Evolutionary conservation across 305 asterid species (phyloP).

Genomic region (Salvia sclarea): DNA sequence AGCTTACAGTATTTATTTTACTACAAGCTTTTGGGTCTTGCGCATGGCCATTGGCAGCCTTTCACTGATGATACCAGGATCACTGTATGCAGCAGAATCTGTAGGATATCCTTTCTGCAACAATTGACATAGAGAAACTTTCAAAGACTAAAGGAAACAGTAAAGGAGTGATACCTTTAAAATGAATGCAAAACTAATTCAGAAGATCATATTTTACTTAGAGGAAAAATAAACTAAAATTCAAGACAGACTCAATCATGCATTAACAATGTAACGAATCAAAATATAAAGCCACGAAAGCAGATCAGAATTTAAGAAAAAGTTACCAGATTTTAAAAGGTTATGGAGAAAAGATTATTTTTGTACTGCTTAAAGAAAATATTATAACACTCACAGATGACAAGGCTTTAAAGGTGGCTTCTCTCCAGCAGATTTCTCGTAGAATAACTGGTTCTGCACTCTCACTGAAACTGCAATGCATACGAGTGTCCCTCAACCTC

Average conservation of each 20-base stretch:
- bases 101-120: conserved; percentile 83
- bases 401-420: conserved; percentile 70
- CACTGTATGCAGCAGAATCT: conserved; percentile 83
- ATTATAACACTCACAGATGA: conserved; percentile 56
- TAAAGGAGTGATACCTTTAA: conserved; percentile 9
- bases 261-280: conserved; percentile 26
- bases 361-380: conserved; percentile 5
- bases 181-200: conserved; percentile 7
- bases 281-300: conserved; percentile 13
- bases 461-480: conserved; percentile 72
- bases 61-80: conserved; percentile 75
- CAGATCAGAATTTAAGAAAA: conserved; percentile 11
- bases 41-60: conserved; percentile 70
- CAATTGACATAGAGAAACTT: conserved; percentile 11
- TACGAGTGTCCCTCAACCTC: conserved; percentile 96
- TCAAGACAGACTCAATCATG: conserved; percentile 12
- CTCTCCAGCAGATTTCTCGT: conserved; percentile 93
- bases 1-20: conserved; percentile 52
- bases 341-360: conserved; percentile 5
- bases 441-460: conserved; percentile 61
- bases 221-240: neutral
- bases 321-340: conserved; percentile 15
- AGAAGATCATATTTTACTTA: neutral
- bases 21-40: conserved; percentile 75
- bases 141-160: neutral